Evolutionary conservation across 768 basidiomycete genomes (phyloP), one percentile per base, ranked within the genome.

Genomic region (Lanmaoa pseudosensibilis): DNA sequence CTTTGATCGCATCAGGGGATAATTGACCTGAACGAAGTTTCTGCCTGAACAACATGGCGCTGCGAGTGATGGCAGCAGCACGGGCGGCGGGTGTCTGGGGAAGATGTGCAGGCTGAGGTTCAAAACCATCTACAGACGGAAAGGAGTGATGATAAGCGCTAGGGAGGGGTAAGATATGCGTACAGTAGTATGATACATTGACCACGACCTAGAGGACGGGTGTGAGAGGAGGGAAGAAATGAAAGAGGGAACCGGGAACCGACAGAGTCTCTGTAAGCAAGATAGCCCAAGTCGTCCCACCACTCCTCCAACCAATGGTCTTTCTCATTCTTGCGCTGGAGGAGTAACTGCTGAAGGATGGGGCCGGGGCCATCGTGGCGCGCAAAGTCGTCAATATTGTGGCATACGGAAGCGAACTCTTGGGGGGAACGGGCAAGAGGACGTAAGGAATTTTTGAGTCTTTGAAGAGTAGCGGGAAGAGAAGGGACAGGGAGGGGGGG

Each of bases 111-210:
- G 90, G 90, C 10, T 85, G 83, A 21, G 76, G 75, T 60, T 86
- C 78, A 60, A 94, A 94, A 16, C 92, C 92, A 75, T 92, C 91
- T 94, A 50, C 37, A 50, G n/a, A 48, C 21, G 27, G 18, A 49
- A 55, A 23, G 36, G 15, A 16, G 65, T 57, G 62, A 50, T 37
- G 55, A 46, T 21, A 44, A 54, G 54, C 46, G 18, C 6, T 19
- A n/a, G 38, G 13, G 41, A 54, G n/a, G 51, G 19, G 19, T 21
- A 12, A 10, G 36, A n/a, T 8, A 30, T 32, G 60, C 81, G 52
- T 70, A 88, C 94, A 97, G 63, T 92, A 97, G 73, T 97, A 96
- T n/a, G 91, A 94, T 12, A 95, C 92, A 63, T 95, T 92, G 39
- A 95, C 80, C 1, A 95, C 86, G 53, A 94, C 87, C 86, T 84